Base-by-base conservation (phyloP, 2,329 filamentous ascomycete genomes). In the Colletotrichum musicola region DNA sequence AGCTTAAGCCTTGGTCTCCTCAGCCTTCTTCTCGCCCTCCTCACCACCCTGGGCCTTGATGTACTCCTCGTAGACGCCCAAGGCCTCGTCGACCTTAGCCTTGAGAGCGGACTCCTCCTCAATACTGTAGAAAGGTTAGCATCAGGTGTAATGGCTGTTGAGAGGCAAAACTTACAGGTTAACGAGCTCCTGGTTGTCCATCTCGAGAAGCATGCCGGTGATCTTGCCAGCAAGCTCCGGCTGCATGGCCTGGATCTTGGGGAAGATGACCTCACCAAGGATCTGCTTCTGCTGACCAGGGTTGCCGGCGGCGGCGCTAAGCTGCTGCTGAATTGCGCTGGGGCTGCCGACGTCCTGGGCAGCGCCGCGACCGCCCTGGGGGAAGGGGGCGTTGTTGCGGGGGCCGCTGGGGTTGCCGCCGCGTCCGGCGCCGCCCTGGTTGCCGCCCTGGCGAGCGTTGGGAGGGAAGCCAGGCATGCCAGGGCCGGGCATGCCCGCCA, bases 141-240 rank as follows among this genome's bases (percentile, higher is more conserved):
- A 59, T 71, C 49, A 18, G 30, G 30, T 7, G 12, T 3, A 3
- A 25, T 14, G 42, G 13, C 30, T 42, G 42, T 16, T 4, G 40
- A 18, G n/a, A 6, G 27, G 22, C 46, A 30, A 16, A 72, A 93
- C 95, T 93, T 92, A 97, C 93, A 99, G 89, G 84, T 93, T 93
- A 79, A 99, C 88, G 76, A 99, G 87, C 86, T 99, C 96, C 66
- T 87, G 81, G 84, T 98, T 98, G 77, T 98, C 96, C 96, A 99
- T 99, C 89, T 99, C 96, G 76, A 99, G 85, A 77, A 99, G 92
- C 96, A 99, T 99, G 84, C 96, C 96, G 71, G 96, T 99, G 82
- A 99, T 98, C 91, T 99, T 99, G 80, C 96, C 96, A 71, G 96
- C 96, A 77, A 99, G 88, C 77, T 98, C 95, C 69, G 94, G 93